Evolutionary conservation across 208 protist genomes (phyloP).

Genomic region (Trypanosoma cruzi): DNA sequence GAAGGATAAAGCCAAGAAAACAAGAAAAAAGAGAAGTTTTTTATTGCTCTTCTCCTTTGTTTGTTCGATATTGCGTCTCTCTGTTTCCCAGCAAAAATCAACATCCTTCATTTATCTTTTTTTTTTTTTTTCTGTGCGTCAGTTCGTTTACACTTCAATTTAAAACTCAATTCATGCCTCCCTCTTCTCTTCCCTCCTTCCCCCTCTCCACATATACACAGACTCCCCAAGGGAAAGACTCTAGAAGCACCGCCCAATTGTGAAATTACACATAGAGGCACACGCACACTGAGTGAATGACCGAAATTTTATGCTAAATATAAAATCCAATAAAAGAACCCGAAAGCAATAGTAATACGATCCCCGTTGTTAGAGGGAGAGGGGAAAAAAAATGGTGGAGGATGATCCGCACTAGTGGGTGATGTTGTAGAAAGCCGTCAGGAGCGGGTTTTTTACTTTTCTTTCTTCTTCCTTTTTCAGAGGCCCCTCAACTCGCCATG

Average conservation of each 20-base stretch:
- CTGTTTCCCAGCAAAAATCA: neutral
- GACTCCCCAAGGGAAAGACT: neutral
- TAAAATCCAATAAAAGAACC: neutral
- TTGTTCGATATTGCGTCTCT: neutral
- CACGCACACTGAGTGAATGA: neutral
- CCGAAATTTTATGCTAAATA: neutral
- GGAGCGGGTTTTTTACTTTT: too few species aligned
- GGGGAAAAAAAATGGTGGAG: neutral
- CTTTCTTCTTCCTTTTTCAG: neutral
- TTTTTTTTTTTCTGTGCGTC: neutral
- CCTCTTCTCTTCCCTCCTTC: neutral
- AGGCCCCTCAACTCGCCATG: neutral
- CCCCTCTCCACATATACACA: neutral
- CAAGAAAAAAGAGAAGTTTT: conserved; percentile 11
- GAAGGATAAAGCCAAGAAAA: neutral
- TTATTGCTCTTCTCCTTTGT: conserved; percentile 4
- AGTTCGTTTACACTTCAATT: neutral
- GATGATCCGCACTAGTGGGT: neutral
- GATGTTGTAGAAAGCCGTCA: neutral
- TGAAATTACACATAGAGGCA: neutral
- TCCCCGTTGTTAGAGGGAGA: neutral
- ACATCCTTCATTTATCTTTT: neutral
- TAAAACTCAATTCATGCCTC: too few species aligned
- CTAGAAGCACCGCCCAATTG: neutral
- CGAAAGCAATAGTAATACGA: neutral